These are phyloP conservation scores for Botryotinia convoluta DNA, from an alignment of 2,329 filamentous ascomycete species.

Conservation along the genomic window DNA sequence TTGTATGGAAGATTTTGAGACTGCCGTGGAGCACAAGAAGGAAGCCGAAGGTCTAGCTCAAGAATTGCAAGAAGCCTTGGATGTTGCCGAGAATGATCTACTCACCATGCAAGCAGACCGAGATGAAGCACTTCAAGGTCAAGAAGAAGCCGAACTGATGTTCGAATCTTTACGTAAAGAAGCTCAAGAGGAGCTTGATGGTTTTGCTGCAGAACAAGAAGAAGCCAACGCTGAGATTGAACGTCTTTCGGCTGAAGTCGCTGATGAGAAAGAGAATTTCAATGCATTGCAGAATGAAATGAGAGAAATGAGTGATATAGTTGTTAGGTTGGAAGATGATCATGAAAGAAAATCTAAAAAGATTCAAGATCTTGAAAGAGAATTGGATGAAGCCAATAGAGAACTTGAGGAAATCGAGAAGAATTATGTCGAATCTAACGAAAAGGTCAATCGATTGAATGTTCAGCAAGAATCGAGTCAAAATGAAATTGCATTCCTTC, in stretches of 20 bases:
- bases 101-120: slow-evolving; percentile 77
- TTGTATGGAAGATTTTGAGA: slow-evolving; percentile 76
- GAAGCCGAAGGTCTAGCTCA: slow-evolving; percentile 57
- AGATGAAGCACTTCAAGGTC: slow-evolving; percentile 74
- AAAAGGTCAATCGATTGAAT: slow-evolving; percentile 81
- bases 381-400: slow-evolving; percentile 77
- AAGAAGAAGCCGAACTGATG: slow-evolving; percentile 55
- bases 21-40: slow-evolving; percentile 61
- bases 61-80: slow-evolving; percentile 76
- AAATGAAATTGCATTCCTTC: slow-evolving; percentile 88
- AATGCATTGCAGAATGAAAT: slow-evolving; percentile 91
- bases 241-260: slow-evolving; percentile 67
- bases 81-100: slow-evolving; percentile 75
- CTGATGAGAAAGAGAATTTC: slow-evolving; percentile 80
- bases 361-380: slow-evolving; percentile 79
- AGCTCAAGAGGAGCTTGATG: slow-evolving; percentile 64
- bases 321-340: slow-evolving; percentile 86
- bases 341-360: slow-evolving; percentile 74
- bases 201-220: slow-evolving; percentile 69
- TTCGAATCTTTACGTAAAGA: slow-evolving; percentile 61
- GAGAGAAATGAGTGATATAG: slow-evolving; percentile 82
- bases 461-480: slow-evolving; percentile 93
- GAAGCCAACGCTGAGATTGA: slow-evolving; percentile 69
- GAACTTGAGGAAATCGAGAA: slow-evolving; percentile 85
- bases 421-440: slow-evolving; percentile 78